Conservation (phyloP, 1,284 basidiomycete genomes). For the Cutaneotrichosporon mucoides region DNA sequence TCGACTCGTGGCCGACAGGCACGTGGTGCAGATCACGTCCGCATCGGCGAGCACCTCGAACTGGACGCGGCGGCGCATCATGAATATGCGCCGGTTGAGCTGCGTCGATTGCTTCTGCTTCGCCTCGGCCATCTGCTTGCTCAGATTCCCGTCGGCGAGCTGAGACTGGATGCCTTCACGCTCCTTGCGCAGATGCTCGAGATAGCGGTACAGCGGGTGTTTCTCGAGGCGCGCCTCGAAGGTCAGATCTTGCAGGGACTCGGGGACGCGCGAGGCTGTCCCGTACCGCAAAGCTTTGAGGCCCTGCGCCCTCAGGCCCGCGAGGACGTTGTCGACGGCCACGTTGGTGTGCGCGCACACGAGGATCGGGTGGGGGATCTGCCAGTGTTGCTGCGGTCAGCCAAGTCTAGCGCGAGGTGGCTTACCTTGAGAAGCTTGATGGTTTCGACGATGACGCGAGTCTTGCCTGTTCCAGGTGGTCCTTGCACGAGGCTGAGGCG, state of each 20-base stretch:
- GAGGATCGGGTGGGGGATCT: constrained; percentile 75
- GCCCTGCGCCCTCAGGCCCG: constrained; percentile 57
- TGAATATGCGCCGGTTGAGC: constrained; percentile 24
- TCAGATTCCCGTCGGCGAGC: constrained; percentile 37
- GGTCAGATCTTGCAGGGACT: constrained; percentile 58
- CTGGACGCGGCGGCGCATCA: constrained; percentile 27
- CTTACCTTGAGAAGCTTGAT: constrained; percentile 67
- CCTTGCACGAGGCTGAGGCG: constrained; percentile 80
- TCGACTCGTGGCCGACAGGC: constrained; percentile 63
- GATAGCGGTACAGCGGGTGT: constrained; percentile 58
- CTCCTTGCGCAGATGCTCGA: constrained; percentile 54
- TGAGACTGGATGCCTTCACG: constrained; percentile 57
- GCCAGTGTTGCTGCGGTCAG: constrained; percentile 57
- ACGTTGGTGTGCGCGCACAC: constrained; percentile 91
- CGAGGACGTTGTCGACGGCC: constrained; percentile 88
- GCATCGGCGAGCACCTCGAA: constrained; percentile 60
- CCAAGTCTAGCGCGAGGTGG: too few relatives aligned
- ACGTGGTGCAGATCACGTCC: constrained; percentile 82
- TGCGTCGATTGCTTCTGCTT: constrained; percentile 53
- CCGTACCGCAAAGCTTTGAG: constrained; percentile 75
- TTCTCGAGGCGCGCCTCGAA: constrained; percentile 63
- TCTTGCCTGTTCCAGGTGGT: constrained; percentile 95
- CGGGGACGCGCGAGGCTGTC: constrained; percentile 59
- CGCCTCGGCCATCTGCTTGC: constrained; percentile 21
- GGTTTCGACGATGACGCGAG: constrained; percentile 82